These are phyloP conservation scores for Rhizophora apiculata DNA, from an alignment of 345 rosid species.

Conservation along the genomic window DNA sequence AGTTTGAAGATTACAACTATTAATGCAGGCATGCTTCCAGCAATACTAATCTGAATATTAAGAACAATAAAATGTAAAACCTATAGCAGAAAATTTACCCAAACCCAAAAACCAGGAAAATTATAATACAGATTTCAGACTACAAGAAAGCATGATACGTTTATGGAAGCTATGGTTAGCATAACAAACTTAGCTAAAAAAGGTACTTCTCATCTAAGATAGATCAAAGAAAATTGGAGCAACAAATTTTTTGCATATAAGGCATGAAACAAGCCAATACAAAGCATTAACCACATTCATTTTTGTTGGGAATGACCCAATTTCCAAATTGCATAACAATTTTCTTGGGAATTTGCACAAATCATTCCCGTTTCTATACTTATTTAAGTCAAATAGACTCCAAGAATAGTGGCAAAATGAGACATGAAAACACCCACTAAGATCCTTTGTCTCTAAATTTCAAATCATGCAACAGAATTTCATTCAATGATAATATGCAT, in stretches of 20 bases:
- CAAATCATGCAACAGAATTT: too few species aligned
- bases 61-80: not conserved
- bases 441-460: too few species aligned
- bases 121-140: not conserved
- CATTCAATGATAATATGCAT: too few species aligned
- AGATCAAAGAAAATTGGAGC: not conserved
- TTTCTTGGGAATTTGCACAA: too few species aligned
- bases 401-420: not conserved
- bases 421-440: too few species aligned
- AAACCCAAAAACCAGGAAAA: too few species aligned
- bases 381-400: too few species aligned
- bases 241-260: not conserved
- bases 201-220: not conserved
- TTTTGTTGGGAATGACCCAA: conserved; percentile 1
- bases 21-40: not conserved
- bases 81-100: too few species aligned
- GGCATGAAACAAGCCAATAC: not conserved
- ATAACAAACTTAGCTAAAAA: not conserved
- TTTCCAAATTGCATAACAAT: not conserved
- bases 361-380: too few species aligned
- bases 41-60: not conserved
- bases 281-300: not conserved
- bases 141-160: not conserved
- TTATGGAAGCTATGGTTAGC: not conserved
- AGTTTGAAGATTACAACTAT: not conserved